phyloP scores from a whole-genome alignment of 345 rosid species.

The Hevea brasiliensis region DNA sequence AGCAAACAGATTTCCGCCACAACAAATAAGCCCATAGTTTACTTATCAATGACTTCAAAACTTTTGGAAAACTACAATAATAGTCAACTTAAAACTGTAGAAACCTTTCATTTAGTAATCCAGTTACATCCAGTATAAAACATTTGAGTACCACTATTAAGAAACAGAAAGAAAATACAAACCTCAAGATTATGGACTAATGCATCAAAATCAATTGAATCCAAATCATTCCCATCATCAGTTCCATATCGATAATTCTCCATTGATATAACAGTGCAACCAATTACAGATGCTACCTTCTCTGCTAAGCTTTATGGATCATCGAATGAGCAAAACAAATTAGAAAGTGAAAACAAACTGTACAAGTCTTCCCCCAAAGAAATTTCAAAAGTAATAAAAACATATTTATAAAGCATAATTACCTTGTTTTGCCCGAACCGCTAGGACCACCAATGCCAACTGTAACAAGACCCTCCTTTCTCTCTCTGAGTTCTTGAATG shows the following conservation, averaged over 20 bases:
- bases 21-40: background rate
- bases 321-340: constrained; percentile 29
- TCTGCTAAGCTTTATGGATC: constrained; percentile 79
- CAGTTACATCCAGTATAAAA: background rate
- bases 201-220: constrained; percentile 82
- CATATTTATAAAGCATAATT: background rate
- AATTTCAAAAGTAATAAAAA: background rate
- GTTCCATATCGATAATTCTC: constrained; percentile 80
- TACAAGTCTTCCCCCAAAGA: background rate
- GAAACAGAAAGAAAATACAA: constrained; percentile 21
- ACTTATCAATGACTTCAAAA: background rate
- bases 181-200: constrained; percentile 87
- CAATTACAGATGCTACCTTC: constrained; percentile 96
- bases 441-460: constrained; percentile 99
- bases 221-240: constrained; percentile 87
- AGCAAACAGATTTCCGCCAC: background rate
- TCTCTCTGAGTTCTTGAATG: constrained; percentile 94
- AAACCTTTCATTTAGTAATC: background rate
- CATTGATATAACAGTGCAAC: constrained; percentile 95
- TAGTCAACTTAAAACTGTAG: background rate
- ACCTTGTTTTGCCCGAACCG: constrained; percentile 98
- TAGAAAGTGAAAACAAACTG: constrained; percentile 3
- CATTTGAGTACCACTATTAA: background rate
- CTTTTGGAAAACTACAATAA: background rate
- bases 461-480: constrained; percentile 79